Evolutionary conservation across 345 rosid species (phyloP).

Genomic region (Pseudoturritis turrita): DNA sequence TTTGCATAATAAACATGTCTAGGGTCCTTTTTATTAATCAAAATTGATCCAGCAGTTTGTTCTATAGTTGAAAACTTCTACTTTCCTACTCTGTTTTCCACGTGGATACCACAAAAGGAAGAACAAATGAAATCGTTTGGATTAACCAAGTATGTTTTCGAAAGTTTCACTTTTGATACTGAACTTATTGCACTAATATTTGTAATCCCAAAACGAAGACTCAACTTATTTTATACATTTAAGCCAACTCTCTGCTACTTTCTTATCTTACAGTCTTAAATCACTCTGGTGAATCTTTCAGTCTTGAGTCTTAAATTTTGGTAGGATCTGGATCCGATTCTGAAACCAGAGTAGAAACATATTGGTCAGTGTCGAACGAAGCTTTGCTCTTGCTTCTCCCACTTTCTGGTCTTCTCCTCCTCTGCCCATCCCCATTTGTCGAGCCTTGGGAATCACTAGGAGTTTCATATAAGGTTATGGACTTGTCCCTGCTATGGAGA

Average conservation of each 20-base stretch:
- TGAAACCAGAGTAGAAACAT: conserved; percentile 16
- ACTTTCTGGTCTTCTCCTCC: conserved; percentile 31
- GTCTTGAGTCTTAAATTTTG: conserved; percentile 18
- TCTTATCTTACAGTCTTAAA: conserved; percentile 19
- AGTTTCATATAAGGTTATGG: conserved; percentile 54
- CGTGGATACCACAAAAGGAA: no score
- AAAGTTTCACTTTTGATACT: no score
- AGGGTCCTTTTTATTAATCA: no score
- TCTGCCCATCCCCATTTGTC: conserved; percentile 14
- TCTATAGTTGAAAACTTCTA: no score
- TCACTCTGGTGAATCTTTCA: conserved; percentile 6
- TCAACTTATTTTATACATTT: conserved; percentile 26
- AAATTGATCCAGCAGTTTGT: no score
- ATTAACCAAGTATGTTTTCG: no score
- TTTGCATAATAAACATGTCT: no score
- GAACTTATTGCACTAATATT: no score
- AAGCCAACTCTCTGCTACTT: conserved; percentile 24
- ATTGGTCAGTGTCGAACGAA: background rate
- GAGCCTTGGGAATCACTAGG: conserved; percentile 25
- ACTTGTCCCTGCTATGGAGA: conserved; percentile 31
- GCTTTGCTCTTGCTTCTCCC: conserved; percentile 50
- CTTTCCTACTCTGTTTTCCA: no score
- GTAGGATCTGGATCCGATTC: conserved; percentile 20
- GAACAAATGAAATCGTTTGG: no score
- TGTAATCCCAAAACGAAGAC: conserved; percentile 26